Base-by-base conservation (phyloP, 441 rosid species). In the Corymbia calophylla region DNA sequence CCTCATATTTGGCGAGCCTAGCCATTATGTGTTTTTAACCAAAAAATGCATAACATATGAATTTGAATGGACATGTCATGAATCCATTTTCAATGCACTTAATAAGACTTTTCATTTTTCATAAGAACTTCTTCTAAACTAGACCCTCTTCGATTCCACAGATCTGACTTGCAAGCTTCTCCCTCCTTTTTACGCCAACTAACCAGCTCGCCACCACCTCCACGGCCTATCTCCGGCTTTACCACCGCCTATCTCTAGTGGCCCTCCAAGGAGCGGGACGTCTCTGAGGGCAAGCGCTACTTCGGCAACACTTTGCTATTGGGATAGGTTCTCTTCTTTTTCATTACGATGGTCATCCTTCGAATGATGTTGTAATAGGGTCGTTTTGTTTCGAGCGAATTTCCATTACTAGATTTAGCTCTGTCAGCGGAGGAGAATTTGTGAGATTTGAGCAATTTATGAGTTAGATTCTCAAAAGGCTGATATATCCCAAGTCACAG, bases 301-400 rank as follows among this genome's bases (percentile, higher is more conserved):
- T 98, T 97, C 90, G 98, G 99, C 92, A 98, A 97, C 89, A 97
- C 99, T 89, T 89, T 97, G 98, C 91, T 98, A 95, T 93, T 98
- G 98, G 88, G 96, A 97, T 93, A 96, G 98, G 99, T 97, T n/a
- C 60, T 70, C 58, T 29, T 77, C 23, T 19, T 49, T 25, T 54
- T 53, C 31, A 6, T 12, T 60, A 27, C 5, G 31, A 27, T 58
- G 66, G 31, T 12, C 17, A 5, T 27, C 66, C 66, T 27, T 27
- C 16, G 14, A 2, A 27, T 10, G 64, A 58, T 27, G n/a, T 10
- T 56, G 25, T 23, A 56, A 23, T 9, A 56, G 29, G 60, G 53
- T 11, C 53, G 54, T 15, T 15, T 53, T 53, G 18, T 1, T 53
- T 15, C 18, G 18, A 53, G 54, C 54, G 18, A 53, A 53, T 16